phyloP scores from a whole-genome alignment of 768 basidiomycete genomes.

The Boletus vinaceobasis region DNA sequence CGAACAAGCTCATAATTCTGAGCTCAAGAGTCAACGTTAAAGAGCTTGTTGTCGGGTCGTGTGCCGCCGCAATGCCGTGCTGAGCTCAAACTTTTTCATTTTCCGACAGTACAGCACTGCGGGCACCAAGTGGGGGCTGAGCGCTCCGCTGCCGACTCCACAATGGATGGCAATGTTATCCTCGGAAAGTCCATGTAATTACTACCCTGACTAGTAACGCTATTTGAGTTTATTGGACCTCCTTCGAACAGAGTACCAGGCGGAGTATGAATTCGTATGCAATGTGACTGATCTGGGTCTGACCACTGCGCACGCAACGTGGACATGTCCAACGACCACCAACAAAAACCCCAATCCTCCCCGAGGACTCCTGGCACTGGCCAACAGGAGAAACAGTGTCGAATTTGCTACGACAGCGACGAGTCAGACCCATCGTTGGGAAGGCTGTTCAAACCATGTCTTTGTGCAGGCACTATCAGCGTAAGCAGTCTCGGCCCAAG shows the following conservation, averaged over 20 bases:
- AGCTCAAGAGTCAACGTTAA: too few relatives aligned
- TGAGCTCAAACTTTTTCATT: background rate
- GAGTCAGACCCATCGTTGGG: slow-evolving; percentile 62
- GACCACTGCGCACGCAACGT: slow-evolving; percentile 4
- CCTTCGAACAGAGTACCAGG: background rate
- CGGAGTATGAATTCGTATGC: background rate
- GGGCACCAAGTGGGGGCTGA: too few relatives aligned
- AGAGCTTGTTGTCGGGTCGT: background rate
- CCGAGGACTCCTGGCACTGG: slow-evolving; percentile 12
- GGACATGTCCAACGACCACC: slow-evolving; percentile 17
- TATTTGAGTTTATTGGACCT: background rate
- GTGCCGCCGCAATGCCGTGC: background rate
- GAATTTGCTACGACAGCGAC: slow-evolving; percentile 76
- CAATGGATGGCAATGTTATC: too few relatives aligned
- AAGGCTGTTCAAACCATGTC: slow-evolving; percentile 71
- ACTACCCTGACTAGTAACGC: too few relatives aligned
- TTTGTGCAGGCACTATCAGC: slow-evolving; percentile 73
- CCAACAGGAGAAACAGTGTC: slow-evolving; percentile 62
- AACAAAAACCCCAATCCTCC: slow-evolving; percentile 4
- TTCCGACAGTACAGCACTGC: too few relatives aligned
- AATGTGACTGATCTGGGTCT: background rate
- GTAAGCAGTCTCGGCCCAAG: slow-evolving; percentile 31
- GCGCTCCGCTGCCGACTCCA: too few relatives aligned
- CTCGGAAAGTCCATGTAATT: too few relatives aligned
- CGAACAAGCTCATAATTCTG: background rate